Conservation (phyloP, 768 basidiomycete species). For the Macrocybe gigantea region DNA sequence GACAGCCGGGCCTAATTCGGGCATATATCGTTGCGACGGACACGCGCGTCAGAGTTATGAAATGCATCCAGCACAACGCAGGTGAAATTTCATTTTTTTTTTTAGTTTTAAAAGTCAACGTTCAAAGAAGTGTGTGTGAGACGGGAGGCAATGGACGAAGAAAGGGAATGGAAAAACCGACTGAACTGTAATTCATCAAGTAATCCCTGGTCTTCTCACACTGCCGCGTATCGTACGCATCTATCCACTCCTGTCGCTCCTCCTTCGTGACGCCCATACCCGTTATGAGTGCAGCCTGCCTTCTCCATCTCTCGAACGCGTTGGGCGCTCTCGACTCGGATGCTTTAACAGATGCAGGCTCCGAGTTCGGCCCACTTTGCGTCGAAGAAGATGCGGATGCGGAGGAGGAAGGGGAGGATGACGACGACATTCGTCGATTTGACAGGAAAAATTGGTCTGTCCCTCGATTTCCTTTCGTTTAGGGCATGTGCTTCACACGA, state of each 20-base stretch:
- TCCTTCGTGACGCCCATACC: slow-evolving; percentile 43
- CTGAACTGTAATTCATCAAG: slow-evolving; percentile 64
- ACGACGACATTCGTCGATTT: no score
- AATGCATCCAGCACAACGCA: no score
- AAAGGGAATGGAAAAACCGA: slow-evolving; percentile 10
- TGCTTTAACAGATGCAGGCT: slow-evolving; percentile 8
- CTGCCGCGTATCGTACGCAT: slow-evolving; percentile 25
- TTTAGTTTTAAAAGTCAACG: no score
- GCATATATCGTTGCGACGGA: not conserved
- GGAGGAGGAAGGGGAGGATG: slow-evolving; percentile 7
- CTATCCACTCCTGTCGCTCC: slow-evolving; percentile 36
- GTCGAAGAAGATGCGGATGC: not conserved
- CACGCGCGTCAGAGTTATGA: no score
- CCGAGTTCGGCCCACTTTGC: not conserved
- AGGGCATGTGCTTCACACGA: slow-evolving; percentile 3
- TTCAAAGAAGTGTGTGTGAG: slow-evolving; percentile 5
- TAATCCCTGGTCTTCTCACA: slow-evolving; percentile 72
- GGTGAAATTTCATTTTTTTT: no score
- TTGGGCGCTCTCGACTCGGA: slow-evolving; percentile 14
- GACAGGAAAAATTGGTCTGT: no score
- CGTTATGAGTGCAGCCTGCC: slow-evolving; percentile 39
- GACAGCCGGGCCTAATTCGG: slow-evolving; percentile 66
- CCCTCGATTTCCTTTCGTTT: no score
- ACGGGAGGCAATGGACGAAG: slow-evolving; percentile 2
- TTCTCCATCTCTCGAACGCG: slow-evolving; percentile 45